Percentiles rank a stretch among this genome's conserved stretches.
Conservation (phyloP, 257 asterid species). For the Nicotiana sylvestris region DNA sequence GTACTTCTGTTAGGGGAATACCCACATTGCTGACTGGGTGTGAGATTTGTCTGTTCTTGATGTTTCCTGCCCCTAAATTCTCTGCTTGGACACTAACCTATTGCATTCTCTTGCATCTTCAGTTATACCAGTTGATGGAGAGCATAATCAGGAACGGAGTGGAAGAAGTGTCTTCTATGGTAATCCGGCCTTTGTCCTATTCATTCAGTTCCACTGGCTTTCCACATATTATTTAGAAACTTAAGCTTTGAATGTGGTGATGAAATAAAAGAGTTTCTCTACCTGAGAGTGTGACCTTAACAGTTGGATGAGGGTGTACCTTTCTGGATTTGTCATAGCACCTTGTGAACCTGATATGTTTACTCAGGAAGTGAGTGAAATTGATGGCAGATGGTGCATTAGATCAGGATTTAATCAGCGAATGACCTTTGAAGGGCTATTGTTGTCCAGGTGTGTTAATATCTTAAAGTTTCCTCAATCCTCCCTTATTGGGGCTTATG, state of each 20-base stretch:
- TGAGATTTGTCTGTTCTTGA: not conserved
- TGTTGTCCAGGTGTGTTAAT: conserved; percentile 71
- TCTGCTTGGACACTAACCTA: not conserved
- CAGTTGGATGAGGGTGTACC: conserved; percentile 6
- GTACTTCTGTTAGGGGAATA: not conserved
- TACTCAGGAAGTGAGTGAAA: conserved; percentile 62
- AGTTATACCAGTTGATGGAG: conserved; percentile 78
- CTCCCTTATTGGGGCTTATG: conserved; percentile 16
- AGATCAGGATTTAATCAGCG: conserved; percentile 41
- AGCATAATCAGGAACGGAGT: conserved; percentile 66
- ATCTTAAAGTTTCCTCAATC: conserved; percentile 12
- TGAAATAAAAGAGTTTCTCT: conserved; percentile 6
- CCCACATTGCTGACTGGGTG: not conserved
- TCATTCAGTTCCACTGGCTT: not conserved
- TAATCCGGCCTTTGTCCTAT: conserved; percentile 25
- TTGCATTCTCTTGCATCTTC: conserved; percentile 26
- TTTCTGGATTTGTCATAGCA: conserved; percentile 6
- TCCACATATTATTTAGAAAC: not conserved
- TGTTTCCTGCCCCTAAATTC: not conserved
- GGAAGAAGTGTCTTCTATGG: conserved; percentile 55
- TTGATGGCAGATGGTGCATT: conserved; percentile 96
- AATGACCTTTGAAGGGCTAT: conserved; percentile 65
- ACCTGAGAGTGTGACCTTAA: not conserved
- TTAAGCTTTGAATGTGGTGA: not conserved
- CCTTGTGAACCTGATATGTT: not conserved